Percentiles rank a stretch among this genome's conserved stretches.
These are phyloP conservation scores for Elsinoe arachidis DNA, from an alignment of 2,329 filamentous ascomycete species.

Conservation along the genomic window DNA sequence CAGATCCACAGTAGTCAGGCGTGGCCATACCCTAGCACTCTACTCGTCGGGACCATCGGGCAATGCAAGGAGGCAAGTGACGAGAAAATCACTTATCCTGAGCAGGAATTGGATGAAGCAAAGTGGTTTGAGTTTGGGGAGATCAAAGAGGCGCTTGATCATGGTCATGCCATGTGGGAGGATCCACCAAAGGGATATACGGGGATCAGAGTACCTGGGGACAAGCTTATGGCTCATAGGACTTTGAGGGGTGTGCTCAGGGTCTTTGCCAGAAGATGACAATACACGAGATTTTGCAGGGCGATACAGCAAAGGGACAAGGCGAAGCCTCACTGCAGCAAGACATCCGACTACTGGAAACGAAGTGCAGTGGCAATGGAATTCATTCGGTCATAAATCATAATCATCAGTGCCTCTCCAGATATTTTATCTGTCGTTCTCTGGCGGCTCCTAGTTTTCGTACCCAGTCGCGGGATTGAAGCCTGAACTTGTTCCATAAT, in stretches of 20 bases:
- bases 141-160: conserved; percentile 19
- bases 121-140: conserved; percentile 21
- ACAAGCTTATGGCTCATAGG: conserved; percentile 20
- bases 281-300: not conserved
- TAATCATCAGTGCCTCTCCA: not conserved
- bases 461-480: too few species aligned
- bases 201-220: conserved; percentile 19
- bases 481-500: too few species aligned
- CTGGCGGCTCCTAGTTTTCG: too few species aligned
- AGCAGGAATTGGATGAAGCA: conserved; percentile 20
- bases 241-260: conserved; percentile 18
- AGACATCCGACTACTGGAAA: too few species aligned
- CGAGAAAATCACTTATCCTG: conserved; percentile 20
- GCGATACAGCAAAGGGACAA: too few species aligned
- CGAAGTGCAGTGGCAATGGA: not conserved
- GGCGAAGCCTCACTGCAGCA: too few species aligned
- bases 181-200: conserved; percentile 17
- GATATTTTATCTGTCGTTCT: not conserved
- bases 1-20: conserved; percentile 77
- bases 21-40: conserved; percentile 75
- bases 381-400: not conserved
- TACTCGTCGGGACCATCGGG: conserved; percentile 59
- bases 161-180: conserved; percentile 22
- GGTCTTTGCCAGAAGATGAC: conserved; percentile 14
- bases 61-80: conserved; percentile 17